phyloP scores from a whole-genome alignment of 2,329 filamentous ascomycete genomes.

The Clarireedia paspali region DNA sequence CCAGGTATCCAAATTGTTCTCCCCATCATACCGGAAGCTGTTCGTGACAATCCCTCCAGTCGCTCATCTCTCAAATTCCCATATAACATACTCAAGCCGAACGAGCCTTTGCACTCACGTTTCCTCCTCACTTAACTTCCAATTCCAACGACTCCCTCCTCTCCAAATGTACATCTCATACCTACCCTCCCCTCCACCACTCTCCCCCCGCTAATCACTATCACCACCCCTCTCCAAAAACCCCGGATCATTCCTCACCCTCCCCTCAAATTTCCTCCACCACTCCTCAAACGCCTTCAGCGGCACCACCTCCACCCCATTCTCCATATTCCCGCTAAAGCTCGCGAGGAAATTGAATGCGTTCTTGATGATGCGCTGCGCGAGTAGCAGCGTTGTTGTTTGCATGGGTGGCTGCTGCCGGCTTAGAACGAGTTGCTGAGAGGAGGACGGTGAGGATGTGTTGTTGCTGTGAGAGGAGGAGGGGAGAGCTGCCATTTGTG shows the following conservation, averaged over 20 bases:
- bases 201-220: slow-evolving; percentile 7
- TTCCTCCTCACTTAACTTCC: neutral
- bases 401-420: neutral
- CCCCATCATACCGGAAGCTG: too few species aligned
- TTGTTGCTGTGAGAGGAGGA: slow-evolving; percentile 18
- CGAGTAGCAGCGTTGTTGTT: slow-evolving; percentile 66
- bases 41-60: too few species aligned
- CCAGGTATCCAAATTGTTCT: too few species aligned
- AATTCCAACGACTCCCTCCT: neutral
- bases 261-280: slow-evolving; percentile 94
- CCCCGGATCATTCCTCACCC: slow-evolving; percentile 74
- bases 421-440: slow-evolving; percentile 26
- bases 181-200: neutral
- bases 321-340: slow-evolving; percentile 61
- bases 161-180: neutral
- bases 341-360: slow-evolving; percentile 94
- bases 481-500: slow-evolving; percentile 56
- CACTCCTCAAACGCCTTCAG: slow-evolving; percentile 92
- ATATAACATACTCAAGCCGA: too few species aligned
- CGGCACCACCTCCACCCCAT: slow-evolving; percentile 79
- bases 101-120: neutral
- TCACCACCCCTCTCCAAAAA: slow-evolving; percentile 64
- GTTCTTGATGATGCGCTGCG: slow-evolving; percentile 91
- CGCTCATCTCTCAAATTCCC: too few species aligned
- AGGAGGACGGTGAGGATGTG: slow-evolving; percentile 42